Conservation (phyloP, 495 filamentous ascomycete species). For the Aspergillus indologenus region DNA sequence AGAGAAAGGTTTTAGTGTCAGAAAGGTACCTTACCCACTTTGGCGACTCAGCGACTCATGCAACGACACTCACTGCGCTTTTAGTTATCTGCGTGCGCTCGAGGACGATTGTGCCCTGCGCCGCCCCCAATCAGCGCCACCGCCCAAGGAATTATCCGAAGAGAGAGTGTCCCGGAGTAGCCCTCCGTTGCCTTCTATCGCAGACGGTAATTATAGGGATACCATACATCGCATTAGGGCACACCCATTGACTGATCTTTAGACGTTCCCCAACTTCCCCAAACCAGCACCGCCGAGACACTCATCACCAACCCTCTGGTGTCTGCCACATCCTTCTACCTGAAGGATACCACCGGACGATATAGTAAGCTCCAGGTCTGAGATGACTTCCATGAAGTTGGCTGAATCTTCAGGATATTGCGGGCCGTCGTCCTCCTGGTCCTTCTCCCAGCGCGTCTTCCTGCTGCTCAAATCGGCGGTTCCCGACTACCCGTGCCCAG, state of each 20-base stretch:
- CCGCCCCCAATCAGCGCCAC: neutral
- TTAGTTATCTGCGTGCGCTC: neutral
- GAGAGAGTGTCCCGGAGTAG: neutral
- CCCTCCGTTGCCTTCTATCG: neutral
- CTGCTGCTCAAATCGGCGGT: neutral
- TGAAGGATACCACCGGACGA: neutral
- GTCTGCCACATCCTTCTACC: constrained; percentile 6
- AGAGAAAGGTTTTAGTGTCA: neutral
- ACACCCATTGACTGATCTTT: too few species aligned
- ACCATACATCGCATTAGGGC: too few species aligned
- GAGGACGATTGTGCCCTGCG: neutral
- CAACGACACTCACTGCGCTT: too few species aligned
- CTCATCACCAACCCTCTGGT: constrained; percentile 8
- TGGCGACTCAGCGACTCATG: too few species aligned
- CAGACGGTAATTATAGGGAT: too few species aligned
- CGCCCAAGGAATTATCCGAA: neutral
- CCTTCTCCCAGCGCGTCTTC: constrained; percentile 8
- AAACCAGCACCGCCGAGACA: neutral
- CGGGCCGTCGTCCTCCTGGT: constrained; percentile 4
- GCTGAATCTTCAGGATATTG: neutral
- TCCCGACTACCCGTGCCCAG: neutral
- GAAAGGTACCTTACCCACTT: neutral
- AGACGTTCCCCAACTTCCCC: too few species aligned
- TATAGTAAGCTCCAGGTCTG: neutral
- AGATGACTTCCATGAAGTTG: neutral